phyloP scores from a whole-genome alignment of 176 grass and related monocot genomes.

The Zea luxurians region DNA sequence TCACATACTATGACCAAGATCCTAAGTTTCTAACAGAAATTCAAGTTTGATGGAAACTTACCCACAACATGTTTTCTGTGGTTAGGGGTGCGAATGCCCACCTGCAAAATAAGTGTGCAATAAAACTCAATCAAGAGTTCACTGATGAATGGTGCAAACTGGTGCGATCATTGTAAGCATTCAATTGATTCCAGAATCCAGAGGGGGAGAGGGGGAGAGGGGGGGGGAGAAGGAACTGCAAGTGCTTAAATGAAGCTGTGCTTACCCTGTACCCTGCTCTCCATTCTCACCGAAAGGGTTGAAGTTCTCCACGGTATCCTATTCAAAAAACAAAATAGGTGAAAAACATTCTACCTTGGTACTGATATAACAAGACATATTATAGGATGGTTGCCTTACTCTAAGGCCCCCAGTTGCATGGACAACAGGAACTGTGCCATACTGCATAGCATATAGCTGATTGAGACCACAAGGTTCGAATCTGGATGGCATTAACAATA shows the following conservation, averaged over 20 bases:
- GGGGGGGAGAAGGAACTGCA: not conserved
- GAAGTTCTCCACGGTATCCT: conserved; percentile 94
- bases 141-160: conserved; percentile 22
- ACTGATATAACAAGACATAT: not conserved
- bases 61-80: conserved; percentile 76
- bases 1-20: too few relatives aligned
- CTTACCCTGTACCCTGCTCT: conserved; percentile 84
- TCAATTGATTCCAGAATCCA: conserved; percentile 13
- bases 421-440: conserved; percentile 93
- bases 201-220: not conserved
- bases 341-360: conserved; percentile 12
- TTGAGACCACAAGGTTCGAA: conserved; percentile 98
- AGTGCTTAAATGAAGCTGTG: conserved; percentile 13
- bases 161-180: not conserved
- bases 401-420: conserved; percentile 87
- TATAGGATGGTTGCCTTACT: conserved; percentile 55
- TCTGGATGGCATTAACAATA: conserved; percentile 96
- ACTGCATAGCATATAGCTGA: conserved; percentile 95
- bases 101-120: conserved; percentile 48
- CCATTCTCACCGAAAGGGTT: conserved; percentile 75
- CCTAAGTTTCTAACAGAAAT: not conserved
- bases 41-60: conserved; percentile 42
- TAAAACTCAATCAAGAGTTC: conserved; percentile 4
- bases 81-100: conserved; percentile 92
- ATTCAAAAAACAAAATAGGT: conserved; percentile 40